Evolutionary conservation across 225 moss, liverwort and hornwort genomes (phyloP).

Genomic region (Asterella californica): DNA sequence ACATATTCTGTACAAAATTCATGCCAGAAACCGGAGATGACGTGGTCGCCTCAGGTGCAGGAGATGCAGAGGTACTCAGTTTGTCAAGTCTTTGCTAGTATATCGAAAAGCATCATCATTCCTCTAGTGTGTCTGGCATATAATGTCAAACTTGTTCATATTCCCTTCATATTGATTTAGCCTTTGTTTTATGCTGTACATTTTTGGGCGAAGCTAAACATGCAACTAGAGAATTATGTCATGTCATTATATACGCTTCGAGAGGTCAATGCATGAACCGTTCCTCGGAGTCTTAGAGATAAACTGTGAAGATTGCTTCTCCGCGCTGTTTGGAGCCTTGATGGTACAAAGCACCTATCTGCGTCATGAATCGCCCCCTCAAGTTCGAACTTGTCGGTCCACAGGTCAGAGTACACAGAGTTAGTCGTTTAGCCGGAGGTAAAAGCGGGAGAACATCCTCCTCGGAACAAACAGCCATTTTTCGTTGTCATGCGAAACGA

Average conservation of each 20-base stretch:
- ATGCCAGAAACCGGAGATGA: conserved; percentile 99
- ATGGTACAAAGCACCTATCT: no score
- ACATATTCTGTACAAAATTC: conserved; percentile 98
- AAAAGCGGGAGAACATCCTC: conserved; percentile 47
- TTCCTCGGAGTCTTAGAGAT: no score
- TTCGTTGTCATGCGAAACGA: conserved; percentile 89
- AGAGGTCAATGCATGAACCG: no score
- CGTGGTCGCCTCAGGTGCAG: conserved; percentile 91
- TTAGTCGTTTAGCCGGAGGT: conserved; percentile 66
- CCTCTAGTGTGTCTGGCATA: not conserved
- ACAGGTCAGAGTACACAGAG: conserved; percentile 93
- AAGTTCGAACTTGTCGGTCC: not conserved
- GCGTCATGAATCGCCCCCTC: no score
- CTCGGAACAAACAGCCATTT: conserved; percentile 71
- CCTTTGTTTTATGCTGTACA: not conserved
- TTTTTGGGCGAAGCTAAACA: not conserved
- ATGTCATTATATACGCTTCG: not conserved
- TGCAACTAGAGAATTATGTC: not conserved
- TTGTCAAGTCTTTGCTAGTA: not conserved
- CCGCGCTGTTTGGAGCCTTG: no score
- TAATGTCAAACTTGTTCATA: not conserved
- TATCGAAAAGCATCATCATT: not conserved
- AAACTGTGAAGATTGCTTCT: no score
- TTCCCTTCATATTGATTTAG: not conserved
- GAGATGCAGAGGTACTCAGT: conserved; percentile 84